Conservation (phyloP, 2,329 filamentous ascomycete species). For the Leptographium flavum region DNA sequence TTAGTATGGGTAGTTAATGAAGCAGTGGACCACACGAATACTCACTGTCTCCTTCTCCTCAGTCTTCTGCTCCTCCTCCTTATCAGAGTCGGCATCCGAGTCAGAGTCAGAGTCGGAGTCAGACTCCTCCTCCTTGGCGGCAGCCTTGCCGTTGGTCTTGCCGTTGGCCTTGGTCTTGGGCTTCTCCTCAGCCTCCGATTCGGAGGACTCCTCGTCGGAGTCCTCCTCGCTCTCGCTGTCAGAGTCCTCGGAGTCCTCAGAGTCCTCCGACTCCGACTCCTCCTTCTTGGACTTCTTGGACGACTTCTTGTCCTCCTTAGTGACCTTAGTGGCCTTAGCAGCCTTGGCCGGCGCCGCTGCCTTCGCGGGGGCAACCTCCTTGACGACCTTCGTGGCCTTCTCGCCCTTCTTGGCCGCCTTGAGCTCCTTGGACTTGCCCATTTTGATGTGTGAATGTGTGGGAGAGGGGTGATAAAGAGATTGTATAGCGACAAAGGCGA, state of each 20-base stretch:
- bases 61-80: slow-evolving; percentile 12
- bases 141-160: slow-evolving; percentile 10
- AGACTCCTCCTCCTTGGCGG: slow-evolving; percentile 4
- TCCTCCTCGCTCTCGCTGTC: slow-evolving; percentile 11
- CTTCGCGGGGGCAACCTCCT: slow-evolving; percentile 44
- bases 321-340: slow-evolving; percentile 32
- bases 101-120: slow-evolving; percentile 14
- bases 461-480: background rate
- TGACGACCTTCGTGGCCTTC: slow-evolving; percentile 50
- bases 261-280: slow-evolving; percentile 12
- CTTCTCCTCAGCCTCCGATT: slow-evolving; percentile 13
- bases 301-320: slow-evolving; percentile 26
- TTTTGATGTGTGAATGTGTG: slow-evolving; percentile 27
- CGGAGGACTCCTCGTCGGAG: slow-evolving; percentile 12
- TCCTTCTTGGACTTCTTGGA: slow-evolving; percentile 12
- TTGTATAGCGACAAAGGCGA: background rate
- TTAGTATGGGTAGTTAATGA: background rate
- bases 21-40: background rate
- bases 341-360: slow-evolving; percentile 54
- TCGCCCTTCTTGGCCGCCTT: slow-evolving; percentile 38
- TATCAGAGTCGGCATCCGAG: slow-evolving; percentile 18
- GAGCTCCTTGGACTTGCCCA: slow-evolving; percentile 54
- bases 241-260: slow-evolving; percentile 5
- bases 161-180: slow-evolving; percentile 13
- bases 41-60: slow-evolving; percentile 9